Conservation (phyloP, 768 basidiomycete species). For the Grammothele lineata region DNA sequence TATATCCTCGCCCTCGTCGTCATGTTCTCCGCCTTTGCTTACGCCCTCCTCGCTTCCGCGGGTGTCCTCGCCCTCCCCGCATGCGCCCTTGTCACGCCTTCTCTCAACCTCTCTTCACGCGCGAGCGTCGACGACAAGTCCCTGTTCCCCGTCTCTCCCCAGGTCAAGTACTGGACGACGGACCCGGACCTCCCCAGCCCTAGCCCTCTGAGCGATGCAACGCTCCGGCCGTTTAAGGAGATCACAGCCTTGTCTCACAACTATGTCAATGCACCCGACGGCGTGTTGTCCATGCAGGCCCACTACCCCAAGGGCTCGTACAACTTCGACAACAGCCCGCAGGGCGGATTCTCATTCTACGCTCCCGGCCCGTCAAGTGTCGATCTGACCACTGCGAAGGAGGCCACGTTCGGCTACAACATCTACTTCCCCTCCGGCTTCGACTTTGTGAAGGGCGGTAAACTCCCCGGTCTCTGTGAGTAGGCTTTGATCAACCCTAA, state of each 20-base stretch:
- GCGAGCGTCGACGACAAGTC: slow-evolving; percentile 1
- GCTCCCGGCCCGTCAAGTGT: slow-evolving; percentile 51
- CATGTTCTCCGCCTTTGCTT: slow-evolving; percentile 3
- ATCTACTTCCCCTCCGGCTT: slow-evolving; percentile 61
- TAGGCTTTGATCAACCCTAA: too few species aligned
- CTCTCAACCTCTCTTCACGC: slow-evolving; percentile 3
- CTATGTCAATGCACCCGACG: slow-evolving; percentile 23
- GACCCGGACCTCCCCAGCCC: slow-evolving; percentile 11
- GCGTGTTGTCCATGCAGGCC: slow-evolving; percentile 21
- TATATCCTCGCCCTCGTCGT: background rate
- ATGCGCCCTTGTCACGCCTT: slow-evolving; percentile 1
- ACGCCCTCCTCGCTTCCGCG: background rate
- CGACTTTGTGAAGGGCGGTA: slow-evolving; percentile 61
- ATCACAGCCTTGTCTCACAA: slow-evolving; percentile 22
- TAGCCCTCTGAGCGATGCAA: slow-evolving; percentile 23
- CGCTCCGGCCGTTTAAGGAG: slow-evolving; percentile 21
- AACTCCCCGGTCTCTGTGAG: slow-evolving; percentile 68
- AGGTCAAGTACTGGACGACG: slow-evolving; percentile 24
- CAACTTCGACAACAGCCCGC: slow-evolving; percentile 42
- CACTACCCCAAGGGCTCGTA: slow-evolving; percentile 44
- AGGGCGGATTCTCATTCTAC: slow-evolving; percentile 71
- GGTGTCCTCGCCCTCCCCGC: slow-evolving; percentile 4
- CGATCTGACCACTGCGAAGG: slow-evolving; percentile 58
- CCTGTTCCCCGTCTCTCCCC: slow-evolving; percentile 22
- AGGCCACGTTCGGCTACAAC: slow-evolving; percentile 59